A percentile compares a stretch with the other conserved stretches of the same genome.
These are phyloP conservation scores for Phyllosticta citrichinensis DNA, from an alignment of 2,329 filamentous ascomycete genomes.

Conservation along the genomic window DNA sequence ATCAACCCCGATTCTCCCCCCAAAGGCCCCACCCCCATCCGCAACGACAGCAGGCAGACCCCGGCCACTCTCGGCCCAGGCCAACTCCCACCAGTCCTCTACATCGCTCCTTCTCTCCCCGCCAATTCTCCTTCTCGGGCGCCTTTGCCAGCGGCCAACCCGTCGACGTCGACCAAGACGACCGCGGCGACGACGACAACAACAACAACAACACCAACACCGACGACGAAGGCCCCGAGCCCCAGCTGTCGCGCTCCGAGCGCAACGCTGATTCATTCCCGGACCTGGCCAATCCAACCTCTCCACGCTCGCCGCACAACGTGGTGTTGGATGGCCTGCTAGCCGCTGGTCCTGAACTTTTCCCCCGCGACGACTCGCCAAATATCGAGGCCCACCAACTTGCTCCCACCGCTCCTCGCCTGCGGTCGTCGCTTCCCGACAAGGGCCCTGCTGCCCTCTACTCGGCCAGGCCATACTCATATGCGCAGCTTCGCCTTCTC, in stretches of 20 bases:
- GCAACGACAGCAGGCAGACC: background rate
- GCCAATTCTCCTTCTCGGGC: background rate
- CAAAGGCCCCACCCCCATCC: background rate
- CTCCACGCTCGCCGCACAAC: slow-evolving; percentile 28
- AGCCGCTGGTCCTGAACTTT: slow-evolving; percentile 13
- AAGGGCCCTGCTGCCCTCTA: slow-evolving; percentile 9
- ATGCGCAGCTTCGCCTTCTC: slow-evolving; percentile 27
- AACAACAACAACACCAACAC: too few relatives aligned
- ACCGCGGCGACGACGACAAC: background rate
- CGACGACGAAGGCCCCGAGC: background rate
- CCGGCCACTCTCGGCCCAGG: background rate
- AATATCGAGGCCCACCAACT: slow-evolving; percentile 7
- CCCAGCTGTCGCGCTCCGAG: slow-evolving; percentile 1
- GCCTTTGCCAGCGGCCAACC: background rate
- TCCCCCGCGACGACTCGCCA: slow-evolving; percentile 1
- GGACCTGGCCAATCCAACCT: slow-evolving; percentile 17
- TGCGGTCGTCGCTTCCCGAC: slow-evolving; percentile 12
- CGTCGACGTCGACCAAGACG: background rate
- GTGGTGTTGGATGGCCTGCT: slow-evolving; percentile 30
- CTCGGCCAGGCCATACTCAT: slow-evolving; percentile 18
- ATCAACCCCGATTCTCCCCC: background rate
- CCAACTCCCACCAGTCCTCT: background rate
- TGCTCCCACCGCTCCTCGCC: slow-evolving; percentile 8
- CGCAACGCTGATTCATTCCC: slow-evolving; percentile 1
- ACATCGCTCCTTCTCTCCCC: background rate